Percentiles rank a stretch among this genome's conserved stretches.
phyloP scores from a whole-genome alignment of 2,329 filamentous ascomycete genomes.

The Tetracladium maxilliforme region DNA sequence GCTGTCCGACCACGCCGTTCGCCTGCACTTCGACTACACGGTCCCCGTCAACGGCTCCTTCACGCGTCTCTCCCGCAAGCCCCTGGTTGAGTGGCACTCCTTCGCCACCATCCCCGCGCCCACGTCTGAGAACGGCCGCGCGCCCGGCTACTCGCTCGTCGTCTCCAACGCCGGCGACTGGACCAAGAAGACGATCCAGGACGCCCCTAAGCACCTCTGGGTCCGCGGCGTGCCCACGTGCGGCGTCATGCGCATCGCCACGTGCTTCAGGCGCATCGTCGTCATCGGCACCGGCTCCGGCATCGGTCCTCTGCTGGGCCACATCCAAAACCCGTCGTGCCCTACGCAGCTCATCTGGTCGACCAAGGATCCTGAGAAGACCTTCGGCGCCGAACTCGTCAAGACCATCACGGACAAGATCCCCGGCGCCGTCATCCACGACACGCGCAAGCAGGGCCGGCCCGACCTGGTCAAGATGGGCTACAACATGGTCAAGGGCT shows the following conservation, averaged over 20 bases:
- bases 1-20: slow-evolving; percentile 58
- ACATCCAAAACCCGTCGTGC: slow-evolving; percentile 12
- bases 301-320: slow-evolving; percentile 55
- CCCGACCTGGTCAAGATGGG: slow-evolving; percentile 15
- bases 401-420: slow-evolving; percentile 13
- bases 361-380: slow-evolving; percentile 15
- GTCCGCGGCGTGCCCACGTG: slow-evolving; percentile 51
- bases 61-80: slow-evolving; percentile 44
- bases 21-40: slow-evolving; percentile 53
- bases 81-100: slow-evolving; percentile 58
- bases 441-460: slow-evolving; percentile 14
- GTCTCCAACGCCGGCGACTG: slow-evolving; percentile 65
- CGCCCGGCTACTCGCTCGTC: slow-evolving; percentile 49
- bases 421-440: slow-evolving; percentile 15
- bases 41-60: slow-evolving; percentile 39
- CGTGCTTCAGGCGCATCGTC: slow-evolving; percentile 49
- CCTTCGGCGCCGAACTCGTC: slow-evolving; percentile 15
- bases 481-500: slow-evolving; percentile 10
- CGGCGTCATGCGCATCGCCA: slow-evolving; percentile 53
- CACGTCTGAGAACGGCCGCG: slow-evolving; percentile 16
- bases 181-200: slow-evolving; percentile 48
- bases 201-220: slow-evolving; percentile 48
- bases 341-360: slow-evolving; percentile 19
- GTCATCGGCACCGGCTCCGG: slow-evolving; percentile 60
- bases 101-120: slow-evolving; percentile 60